Percentiles rank a stretch among this genome's conserved stretches.
These are phyloP conservation scores for Colletotrichum truncatum DNA, from an alignment of 2,329 filamentous ascomycete genomes.

Conservation along the genomic window DNA sequence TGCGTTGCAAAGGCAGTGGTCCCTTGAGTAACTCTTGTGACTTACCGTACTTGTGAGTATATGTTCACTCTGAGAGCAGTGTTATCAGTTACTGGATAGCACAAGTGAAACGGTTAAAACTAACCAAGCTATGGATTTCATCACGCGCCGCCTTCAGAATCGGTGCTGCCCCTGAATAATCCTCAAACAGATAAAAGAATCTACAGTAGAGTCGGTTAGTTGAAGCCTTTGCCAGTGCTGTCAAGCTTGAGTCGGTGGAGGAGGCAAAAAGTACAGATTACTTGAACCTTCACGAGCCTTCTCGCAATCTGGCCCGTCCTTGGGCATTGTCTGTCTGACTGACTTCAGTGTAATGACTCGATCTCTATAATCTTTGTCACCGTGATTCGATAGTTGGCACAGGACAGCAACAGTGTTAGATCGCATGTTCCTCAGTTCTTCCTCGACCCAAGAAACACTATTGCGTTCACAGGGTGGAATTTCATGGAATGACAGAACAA, in stretches of 20 bases:
- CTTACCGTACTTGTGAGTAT: conserved; percentile 47
- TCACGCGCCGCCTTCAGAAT: conserved; percentile 57
- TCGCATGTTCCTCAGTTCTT: conserved; percentile 46
- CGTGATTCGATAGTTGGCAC: conserved; percentile 47
- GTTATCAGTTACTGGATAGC: neutral
- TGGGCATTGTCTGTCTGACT: conserved; percentile 41
- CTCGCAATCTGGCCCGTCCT: neutral
- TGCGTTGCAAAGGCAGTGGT: no score
- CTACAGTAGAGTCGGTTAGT: conserved; percentile 50
- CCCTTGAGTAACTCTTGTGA: neutral
- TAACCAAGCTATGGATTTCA: conserved; percentile 59
- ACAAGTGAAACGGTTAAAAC: conserved; percentile 29
- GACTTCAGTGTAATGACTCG: conserved; percentile 53
- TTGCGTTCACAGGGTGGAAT: conserved; percentile 47
- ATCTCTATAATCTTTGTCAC: conserved; percentile 45
- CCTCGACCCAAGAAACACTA: conserved; percentile 33
- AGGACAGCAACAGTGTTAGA: conserved; percentile 49
- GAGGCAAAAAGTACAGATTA: conserved; percentile 1
- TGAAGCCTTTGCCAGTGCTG: no score
- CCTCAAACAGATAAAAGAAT: conserved; percentile 75
- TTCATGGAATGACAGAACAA: conserved; percentile 76
- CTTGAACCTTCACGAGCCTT: conserved; percentile 17
- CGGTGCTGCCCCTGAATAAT: conserved; percentile 68
- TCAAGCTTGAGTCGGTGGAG: no score
- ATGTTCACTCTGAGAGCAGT: conserved; percentile 39